Conservation (phyloP, 23 red algal genomes). For the Pyropia yezoensis region DNA sequence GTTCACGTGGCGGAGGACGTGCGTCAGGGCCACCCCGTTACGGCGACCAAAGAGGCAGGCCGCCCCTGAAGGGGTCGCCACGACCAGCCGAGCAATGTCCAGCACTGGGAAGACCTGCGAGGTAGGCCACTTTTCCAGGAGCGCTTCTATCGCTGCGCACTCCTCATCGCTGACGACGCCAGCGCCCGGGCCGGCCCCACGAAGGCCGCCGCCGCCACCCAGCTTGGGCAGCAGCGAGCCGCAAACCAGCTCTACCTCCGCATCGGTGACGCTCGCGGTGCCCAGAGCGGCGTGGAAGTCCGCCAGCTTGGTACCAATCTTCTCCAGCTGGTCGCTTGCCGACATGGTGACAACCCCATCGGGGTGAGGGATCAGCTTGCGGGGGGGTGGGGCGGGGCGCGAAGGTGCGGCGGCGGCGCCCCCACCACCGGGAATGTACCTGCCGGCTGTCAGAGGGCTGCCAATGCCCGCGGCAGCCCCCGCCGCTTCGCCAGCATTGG, state of each 20-base stretch:
- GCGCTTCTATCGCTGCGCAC: slow-evolving; percentile 38
- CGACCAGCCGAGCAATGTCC: slow-evolving; percentile 62
- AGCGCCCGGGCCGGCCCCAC: no score
- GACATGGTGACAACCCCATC: slow-evolving; percentile 41
- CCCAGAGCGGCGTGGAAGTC: slow-evolving; percentile 40
- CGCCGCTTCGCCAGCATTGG: neutral
- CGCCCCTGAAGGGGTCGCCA: slow-evolving; percentile 54
- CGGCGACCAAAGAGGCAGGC: slow-evolving; percentile 63
- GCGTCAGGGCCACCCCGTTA: slow-evolving; percentile 32
- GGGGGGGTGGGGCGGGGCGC: slow-evolving; percentile 36
- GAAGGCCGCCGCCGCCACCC: slow-evolving; percentile 7
- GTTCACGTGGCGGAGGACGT: slow-evolving; percentile 37
- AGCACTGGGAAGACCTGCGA: slow-evolving; percentile 55
- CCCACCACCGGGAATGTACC: slow-evolving; percentile 47
- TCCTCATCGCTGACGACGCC: slow-evolving; percentile 46
- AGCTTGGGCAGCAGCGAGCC: slow-evolving; percentile 43
- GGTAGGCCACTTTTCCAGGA: slow-evolving; percentile 59
- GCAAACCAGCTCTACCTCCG: slow-evolving; percentile 35
- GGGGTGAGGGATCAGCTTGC: slow-evolving; percentile 55
- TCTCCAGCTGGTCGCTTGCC: slow-evolving; percentile 38
- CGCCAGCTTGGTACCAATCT: slow-evolving; percentile 47
- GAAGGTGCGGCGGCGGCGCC: slow-evolving; percentile 7
- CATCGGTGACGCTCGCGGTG: slow-evolving; percentile 13
- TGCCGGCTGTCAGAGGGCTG: slow-evolving; percentile 41
- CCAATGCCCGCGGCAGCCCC: neutral